Conservation (phyloP, 2,329 filamentous ascomycete species). For the Penicillium sp. region DNA sequence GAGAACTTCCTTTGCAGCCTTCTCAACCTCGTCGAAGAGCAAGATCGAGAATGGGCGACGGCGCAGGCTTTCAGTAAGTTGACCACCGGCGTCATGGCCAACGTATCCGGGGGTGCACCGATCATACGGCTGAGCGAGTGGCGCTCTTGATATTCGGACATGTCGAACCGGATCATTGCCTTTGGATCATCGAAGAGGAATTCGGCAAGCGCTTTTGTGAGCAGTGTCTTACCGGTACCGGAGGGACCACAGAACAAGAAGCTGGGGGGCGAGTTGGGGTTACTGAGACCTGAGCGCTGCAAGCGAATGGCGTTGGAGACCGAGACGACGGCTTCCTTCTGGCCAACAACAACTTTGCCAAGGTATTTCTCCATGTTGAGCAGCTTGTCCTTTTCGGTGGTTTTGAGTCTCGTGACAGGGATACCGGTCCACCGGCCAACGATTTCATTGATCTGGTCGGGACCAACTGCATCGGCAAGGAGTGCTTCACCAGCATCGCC, state of each 20-base stretch:
- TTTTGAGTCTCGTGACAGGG: constrained; percentile 88
- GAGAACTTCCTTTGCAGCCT: constrained; percentile 95
- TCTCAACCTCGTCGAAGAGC: constrained; percentile 97
- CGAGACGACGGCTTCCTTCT: constrained; percentile 87
- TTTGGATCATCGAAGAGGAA: constrained; percentile 98
- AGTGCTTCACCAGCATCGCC: constrained; percentile 68
- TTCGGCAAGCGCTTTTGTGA: constrained; percentile 95
- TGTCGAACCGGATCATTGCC: constrained; percentile 98
- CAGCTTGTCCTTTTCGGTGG: constrained; percentile 97
- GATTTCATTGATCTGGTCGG: constrained; percentile 98
- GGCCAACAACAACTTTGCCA: constrained; percentile 81
- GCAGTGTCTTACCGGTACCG: constrained; percentile 94
- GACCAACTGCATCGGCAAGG: constrained; percentile 89
- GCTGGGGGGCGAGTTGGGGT: constrained; percentile 94
- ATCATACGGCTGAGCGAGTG: constrained; percentile 97
- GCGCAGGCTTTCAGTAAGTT: constrained; percentile 90
- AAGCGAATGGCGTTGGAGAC: constrained; percentile 96
- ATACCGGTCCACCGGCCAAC: constrained; percentile 98
- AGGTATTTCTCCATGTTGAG: constrained; percentile 92
- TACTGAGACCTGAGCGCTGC: constrained; percentile 88
- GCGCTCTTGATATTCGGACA: constrained; percentile 99
- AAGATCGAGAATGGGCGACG: constrained; percentile 96
- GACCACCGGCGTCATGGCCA: constrained; percentile 91
- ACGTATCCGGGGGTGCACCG: constrained; percentile 96
- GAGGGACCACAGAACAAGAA: constrained; percentile 99